Evolutionary conservation across 371 early-diverging fungal genomes (phyloP), one percentile per base, ranked within the genome.

Genomic region (Syncephalastrum contaminatum): DNA sequence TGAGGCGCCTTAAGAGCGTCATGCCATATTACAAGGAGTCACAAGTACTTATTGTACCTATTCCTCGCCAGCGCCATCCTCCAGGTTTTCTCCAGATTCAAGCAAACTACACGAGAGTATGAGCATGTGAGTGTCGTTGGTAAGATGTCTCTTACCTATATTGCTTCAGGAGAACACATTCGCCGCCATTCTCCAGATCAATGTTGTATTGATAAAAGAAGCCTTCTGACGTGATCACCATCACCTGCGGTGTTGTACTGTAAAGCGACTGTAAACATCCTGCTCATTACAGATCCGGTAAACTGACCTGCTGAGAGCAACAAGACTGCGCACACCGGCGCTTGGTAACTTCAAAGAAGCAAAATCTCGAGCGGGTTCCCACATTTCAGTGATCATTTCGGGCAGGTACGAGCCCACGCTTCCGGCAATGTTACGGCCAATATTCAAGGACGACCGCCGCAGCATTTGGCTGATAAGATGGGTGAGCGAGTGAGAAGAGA

Each of bases 341-440:
- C 80, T 77, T 15, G 96, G 95, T 19, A 97, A 70, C 63, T 94
- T 95, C 15, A 94, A 80, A 41, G 84, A 88, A 2, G 96, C 97
- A 74, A 96, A 96, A 70, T 98, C 95, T 15, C 98, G 82, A 41
- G 90, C 73, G 7, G 97, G 97, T 62, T 97, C 97, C 91, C 90
- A 95, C 64, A 96, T 93, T 56, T 95, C 95, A 3, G 93, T 89
- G 4, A 97, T 67, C 54, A 81, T 76, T 45, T 90, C 91, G 13
- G 98, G 98, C 42, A 97, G 77, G 56, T 90, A 88, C 40, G 87
- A 86, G 24, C 92, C 88, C 8, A 93, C 88, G 54, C 87, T 88
- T 15, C 88, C 90, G 6, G 90, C 90, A 39, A 91, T 53, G 56
- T 82, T 86, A 21, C 75, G 69, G 5, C 82, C 77, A 20, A 85